Evolutionary conservation across 768 basidiomycete genomes (phyloP).

Genomic region (Termitomyces sp.): DNA sequence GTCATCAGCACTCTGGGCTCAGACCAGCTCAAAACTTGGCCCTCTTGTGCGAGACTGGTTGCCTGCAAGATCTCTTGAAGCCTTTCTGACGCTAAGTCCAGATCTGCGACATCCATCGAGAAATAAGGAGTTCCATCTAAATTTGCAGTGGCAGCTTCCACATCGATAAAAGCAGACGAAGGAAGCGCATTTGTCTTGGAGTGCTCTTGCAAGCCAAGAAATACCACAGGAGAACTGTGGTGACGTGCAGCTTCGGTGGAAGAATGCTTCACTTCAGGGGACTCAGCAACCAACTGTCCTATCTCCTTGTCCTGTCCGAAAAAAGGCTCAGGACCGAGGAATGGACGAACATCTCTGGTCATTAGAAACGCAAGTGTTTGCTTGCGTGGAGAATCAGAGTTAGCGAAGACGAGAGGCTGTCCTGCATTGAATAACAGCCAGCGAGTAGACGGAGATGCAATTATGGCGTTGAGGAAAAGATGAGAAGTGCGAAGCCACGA

Average conservation of each 20-base stretch:
- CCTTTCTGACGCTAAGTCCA: conserved; percentile 28
- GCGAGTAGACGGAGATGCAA: conserved; percentile 50
- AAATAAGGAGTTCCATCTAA: conserved; percentile 85
- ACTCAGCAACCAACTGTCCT: conserved; percentile 25
- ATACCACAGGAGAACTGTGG: conserved; percentile 57
- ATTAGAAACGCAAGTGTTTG: conserved; percentile 45
- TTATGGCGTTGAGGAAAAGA: conserved; percentile 69
- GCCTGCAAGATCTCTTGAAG: conserved; percentile 35
- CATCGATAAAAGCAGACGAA: conserved; percentile 58
- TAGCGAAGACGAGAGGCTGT: conserved; percentile 55
- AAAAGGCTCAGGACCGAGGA: conserved; percentile 65
- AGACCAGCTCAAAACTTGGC: conserved; percentile 45
- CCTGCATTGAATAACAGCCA: conserved; percentile 80
- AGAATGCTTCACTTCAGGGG: conserved; percentile 26
- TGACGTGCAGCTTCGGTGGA: conserved; percentile 54
- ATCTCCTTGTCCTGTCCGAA: conserved; percentile 63
- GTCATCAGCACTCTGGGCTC: conserved; percentile 59
- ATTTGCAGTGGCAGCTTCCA: conserved; percentile 47
- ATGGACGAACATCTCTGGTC: conserved; percentile 53
- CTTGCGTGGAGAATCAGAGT: conserved; percentile 25
- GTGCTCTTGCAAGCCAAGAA: conserved; percentile 74
- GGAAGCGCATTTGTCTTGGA: conserved; percentile 46
- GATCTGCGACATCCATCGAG: conserved; percentile 64
- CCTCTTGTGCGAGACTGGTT: conserved; percentile 32
- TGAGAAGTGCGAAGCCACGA: conserved; percentile 77